These are phyloP conservation scores for Neurospora sp. DNA, from an alignment of 495 filamentous ascomycete genomes.

Conservation along the genomic window DNA sequence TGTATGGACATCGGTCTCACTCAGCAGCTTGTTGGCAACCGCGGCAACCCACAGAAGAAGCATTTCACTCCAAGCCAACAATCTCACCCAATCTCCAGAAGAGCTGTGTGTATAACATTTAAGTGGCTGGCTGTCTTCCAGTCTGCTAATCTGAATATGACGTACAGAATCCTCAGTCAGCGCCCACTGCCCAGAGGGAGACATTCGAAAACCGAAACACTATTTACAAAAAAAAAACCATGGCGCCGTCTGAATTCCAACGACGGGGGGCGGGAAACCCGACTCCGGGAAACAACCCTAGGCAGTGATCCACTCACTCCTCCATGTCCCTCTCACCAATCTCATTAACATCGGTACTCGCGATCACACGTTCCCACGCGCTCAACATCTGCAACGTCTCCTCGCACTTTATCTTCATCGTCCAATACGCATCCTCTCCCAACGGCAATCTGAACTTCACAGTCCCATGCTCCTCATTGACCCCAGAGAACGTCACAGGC, in stretches of 20 bases:
- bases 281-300: not conserved
- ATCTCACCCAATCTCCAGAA: not conserved
- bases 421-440: constrained; percentile 5
- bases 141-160: not conserved
- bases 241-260: not conserved
- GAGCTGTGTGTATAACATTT: not conserved
- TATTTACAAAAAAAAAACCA: not conserved
- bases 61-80: not conserved
- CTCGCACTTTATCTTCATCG: constrained; percentile 10
- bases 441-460: not conserved
- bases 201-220: not conserved
- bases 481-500: constrained; percentile 6
- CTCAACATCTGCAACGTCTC: constrained; percentile 7
- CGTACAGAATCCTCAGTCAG: not conserved
- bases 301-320: not conserved
- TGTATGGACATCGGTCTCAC: not conserved
- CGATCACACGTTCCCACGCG: constrained; percentile 10
- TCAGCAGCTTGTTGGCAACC: not conserved
- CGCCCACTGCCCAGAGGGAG: too few relatives aligned
- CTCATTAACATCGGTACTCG: not conserved
- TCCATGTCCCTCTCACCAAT: too few relatives aligned
- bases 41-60: too few relatives aligned
- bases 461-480: not conserved
- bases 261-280: not conserved
- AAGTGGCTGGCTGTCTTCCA: not conserved